Evolutionary conservation across 2,329 filamentous ascomycete species (phyloP).

Genomic region (Orbilia brochopaga): DNA sequence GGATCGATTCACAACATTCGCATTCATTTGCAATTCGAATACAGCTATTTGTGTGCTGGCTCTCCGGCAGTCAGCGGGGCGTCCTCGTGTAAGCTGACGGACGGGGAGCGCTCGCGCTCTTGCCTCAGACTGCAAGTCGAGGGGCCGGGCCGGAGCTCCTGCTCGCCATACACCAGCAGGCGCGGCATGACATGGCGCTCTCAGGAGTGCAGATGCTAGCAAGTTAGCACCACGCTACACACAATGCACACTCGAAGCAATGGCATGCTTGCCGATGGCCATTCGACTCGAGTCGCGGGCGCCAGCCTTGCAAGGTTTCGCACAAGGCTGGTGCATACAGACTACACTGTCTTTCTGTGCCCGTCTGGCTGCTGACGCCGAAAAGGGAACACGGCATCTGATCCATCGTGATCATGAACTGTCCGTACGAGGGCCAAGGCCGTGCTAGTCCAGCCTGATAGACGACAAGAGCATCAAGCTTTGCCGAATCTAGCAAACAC

Average conservation of each 20-base stretch:
- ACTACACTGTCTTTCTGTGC: not conserved
- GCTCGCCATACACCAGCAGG: constrained; percentile 17
- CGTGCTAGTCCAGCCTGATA: not conserved
- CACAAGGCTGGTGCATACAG: not conserved
- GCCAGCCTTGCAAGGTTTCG: constrained; percentile 10
- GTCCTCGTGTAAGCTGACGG: constrained; percentile 43
- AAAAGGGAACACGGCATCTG: constrained; percentile 2
- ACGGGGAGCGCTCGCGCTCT: constrained; percentile 43
- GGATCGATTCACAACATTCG: too few relatives aligned
- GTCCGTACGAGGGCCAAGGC: not conserved
- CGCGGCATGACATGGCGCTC: constrained; percentile 15
- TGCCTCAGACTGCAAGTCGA: not conserved
- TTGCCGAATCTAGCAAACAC: not conserved
- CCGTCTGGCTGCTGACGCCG: not conserved
- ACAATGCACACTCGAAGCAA: too few relatives aligned
- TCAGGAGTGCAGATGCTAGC: not conserved
- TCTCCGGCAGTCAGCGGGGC: constrained; percentile 43
- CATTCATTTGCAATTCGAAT: too few relatives aligned
- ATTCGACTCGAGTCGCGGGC: too few relatives aligned
- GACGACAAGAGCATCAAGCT: not conserved
- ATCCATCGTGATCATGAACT: not conserved
- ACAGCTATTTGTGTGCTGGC: too few relatives aligned
- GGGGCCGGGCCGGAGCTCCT: constrained; percentile 28
- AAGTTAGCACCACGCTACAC: not conserved
- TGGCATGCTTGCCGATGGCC: too few relatives aligned